phyloP scores from a whole-genome alignment of 352 stramenopile species.

The Vaucheria bursata region DNA sequence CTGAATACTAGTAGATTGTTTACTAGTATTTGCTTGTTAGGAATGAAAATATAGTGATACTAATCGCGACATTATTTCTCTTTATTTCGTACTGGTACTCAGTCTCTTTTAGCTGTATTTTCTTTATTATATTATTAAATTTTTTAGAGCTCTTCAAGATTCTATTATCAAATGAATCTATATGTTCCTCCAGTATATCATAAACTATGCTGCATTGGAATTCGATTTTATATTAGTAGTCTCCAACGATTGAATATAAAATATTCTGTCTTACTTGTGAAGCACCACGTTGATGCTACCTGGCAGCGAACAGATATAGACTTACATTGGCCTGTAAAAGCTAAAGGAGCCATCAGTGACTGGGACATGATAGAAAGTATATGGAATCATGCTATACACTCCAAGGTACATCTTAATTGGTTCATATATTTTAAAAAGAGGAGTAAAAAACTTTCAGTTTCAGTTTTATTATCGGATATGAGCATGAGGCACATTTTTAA shows the following conservation, averaged over 20 bases:
- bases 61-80: too few species aligned
- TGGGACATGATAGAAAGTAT: slow-evolving; percentile 38
- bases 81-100: not conserved
- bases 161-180: not conserved
- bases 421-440: too few species aligned
- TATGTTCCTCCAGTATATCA: not conserved
- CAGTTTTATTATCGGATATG: too few species aligned
- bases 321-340: slow-evolving; percentile 10
- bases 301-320: slow-evolving; percentile 23
- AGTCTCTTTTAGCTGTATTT: not conserved
- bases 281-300: slow-evolving; percentile 31
- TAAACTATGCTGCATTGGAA: not conserved
- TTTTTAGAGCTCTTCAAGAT: not conserved
- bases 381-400: slow-evolving; percentile 19
- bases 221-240: not conserved
- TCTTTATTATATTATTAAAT: not conserved
- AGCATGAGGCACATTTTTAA: too few species aligned
- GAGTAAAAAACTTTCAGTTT: too few species aligned
- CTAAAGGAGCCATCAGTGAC: not conserved
- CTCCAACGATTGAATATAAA: slow-evolving; percentile 10
- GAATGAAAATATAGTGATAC: too few species aligned
- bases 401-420: slow-evolving; percentile 29
- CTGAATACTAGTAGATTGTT: too few species aligned
- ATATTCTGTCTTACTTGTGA: too few species aligned
- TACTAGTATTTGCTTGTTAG: too few species aligned